Conservation (phyloP, 805 yeast species). For the Lachancea lanzarotensis region DNA sequence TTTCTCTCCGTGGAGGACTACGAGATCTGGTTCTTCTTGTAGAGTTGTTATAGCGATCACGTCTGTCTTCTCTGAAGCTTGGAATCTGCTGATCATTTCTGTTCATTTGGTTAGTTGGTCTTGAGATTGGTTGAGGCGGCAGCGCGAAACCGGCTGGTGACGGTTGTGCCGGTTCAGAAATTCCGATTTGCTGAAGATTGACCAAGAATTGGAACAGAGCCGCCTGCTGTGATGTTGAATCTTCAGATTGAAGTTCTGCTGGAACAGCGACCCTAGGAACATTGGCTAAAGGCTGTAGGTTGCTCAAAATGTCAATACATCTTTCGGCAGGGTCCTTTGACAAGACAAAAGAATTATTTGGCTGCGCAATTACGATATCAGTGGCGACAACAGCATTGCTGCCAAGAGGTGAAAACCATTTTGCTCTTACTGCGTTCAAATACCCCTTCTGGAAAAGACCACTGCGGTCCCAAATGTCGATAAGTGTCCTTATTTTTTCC, state of each 20-base stretch:
- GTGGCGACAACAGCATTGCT: constrained; percentile 35
- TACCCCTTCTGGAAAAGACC: constrained; percentile 61
- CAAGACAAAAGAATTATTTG: constrained; percentile 36
- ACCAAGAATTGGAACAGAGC: constrained; percentile 38
- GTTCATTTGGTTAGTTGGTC: background rate
- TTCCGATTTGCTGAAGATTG: constrained; percentile 24
- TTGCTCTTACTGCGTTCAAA: constrained; percentile 49
- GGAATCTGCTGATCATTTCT: constrained; percentile 8
- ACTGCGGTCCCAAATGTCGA: constrained; percentile 89
- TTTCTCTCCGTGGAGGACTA: constrained; percentile 36
- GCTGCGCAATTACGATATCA: constrained; percentile 37
- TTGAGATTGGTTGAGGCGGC: constrained; percentile 2
- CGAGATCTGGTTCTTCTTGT: constrained; percentile 45
- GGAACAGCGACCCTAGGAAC: constrained; percentile 22
- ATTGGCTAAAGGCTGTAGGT: constrained; percentile 15
- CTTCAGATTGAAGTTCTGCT: constrained; percentile 18
- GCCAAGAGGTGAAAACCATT: constrained; percentile 40
- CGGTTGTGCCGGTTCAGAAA: constrained; percentile 10
- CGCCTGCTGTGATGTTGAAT: constrained; percentile 34
- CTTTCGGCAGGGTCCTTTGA: constrained; percentile 34
- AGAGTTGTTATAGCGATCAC: constrained; percentile 6
- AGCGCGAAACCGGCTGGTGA: constrained; percentile 1
- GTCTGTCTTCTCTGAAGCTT: constrained; percentile 7
- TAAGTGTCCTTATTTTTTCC: constrained; percentile 73
- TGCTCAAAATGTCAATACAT: constrained; percentile 26